A percentile compares a stretch with the other conserved stretches of the same genome.
Evolutionary conservation across 2,329 filamentous ascomycete species (phyloP).

Genomic region (Fusarium lyarnte): DNA sequence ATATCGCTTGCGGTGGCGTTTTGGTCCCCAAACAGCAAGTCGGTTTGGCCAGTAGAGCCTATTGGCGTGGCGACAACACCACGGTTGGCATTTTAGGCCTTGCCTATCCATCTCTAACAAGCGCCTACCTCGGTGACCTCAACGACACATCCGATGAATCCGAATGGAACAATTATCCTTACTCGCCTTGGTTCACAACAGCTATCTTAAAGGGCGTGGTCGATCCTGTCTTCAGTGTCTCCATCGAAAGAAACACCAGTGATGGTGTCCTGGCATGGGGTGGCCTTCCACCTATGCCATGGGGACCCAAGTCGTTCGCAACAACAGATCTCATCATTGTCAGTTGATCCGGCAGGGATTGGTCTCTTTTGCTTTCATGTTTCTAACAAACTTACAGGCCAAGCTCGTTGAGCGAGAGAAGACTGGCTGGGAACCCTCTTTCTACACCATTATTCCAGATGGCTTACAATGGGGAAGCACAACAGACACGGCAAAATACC

Average conservation of each 20-base stretch:
- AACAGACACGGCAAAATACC: constrained; percentile 54
- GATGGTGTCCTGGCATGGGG: constrained; percentile 59
- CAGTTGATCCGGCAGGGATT: constrained; percentile 33
- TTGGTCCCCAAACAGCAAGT: constrained; percentile 57
- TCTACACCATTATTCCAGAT: constrained; percentile 63
- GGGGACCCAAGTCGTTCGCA: constrained; percentile 44
- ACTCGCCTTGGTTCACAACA: constrained; percentile 60
- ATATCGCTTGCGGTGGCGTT: constrained; percentile 58
- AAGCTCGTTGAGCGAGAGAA: constrained; percentile 52
- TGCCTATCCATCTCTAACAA: constrained; percentile 61
- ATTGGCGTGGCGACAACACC: constrained; percentile 62
- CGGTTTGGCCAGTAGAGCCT: constrained; percentile 59
- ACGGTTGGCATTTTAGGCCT: constrained; percentile 63
- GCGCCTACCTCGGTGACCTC: constrained; percentile 55
- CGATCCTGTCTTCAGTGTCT: constrained; percentile 58
- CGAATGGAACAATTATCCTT: constrained; percentile 52
- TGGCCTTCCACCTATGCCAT: constrained; percentile 54
- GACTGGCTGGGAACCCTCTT: constrained; percentile 58
- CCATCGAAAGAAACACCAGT: constrained; percentile 58
- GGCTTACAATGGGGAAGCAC: constrained; percentile 57
- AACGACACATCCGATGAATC: constrained; percentile 52
- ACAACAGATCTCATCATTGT: constrained; percentile 58
- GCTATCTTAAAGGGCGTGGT: constrained; percentile 58
- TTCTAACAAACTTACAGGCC: constrained; percentile 48
- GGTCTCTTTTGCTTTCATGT: background rate